These are phyloP conservation scores for Prunus kanzakura DNA, from an alignment of 306 rosid genomes.

Conservation along the genomic window DNA sequence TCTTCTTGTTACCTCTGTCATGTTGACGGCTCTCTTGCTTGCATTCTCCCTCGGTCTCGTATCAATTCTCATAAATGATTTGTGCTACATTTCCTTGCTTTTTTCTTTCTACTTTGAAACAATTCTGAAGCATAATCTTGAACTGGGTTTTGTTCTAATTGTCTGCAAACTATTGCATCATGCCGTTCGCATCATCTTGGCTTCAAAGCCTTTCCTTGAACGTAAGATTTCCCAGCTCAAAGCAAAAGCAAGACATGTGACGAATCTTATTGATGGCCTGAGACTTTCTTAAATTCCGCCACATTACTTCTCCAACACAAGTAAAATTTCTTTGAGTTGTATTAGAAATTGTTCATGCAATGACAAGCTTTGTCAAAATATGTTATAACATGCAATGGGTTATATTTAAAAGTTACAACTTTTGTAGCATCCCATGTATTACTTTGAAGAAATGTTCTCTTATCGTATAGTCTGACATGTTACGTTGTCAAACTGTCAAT, in stretches of 20 bases:
- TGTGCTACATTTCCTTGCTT: slow-evolving; percentile 8
- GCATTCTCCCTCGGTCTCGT: slow-evolving; percentile 23
- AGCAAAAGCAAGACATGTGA: slow-evolving; percentile 6
- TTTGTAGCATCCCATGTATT: too few relatives aligned
- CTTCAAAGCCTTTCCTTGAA: slow-evolving; percentile 11
- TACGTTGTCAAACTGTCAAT: background rate
- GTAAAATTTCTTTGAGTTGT: background rate
- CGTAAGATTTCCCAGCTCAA: slow-evolving; percentile 3
- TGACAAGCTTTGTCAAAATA: background rate
- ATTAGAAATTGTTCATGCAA: background rate
- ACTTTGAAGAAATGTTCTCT: too few relatives aligned
- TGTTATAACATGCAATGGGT: background rate
- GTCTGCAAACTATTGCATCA: background rate
- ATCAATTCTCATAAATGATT: slow-evolving; percentile 18
- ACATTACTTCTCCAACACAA: background rate
- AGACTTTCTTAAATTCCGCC: slow-evolving; percentile 6
- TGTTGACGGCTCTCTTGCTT: slow-evolving; percentile 20
- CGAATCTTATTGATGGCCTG: slow-evolving; percentile 10
- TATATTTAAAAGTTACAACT: background rate
- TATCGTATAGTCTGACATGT: too few relatives aligned
- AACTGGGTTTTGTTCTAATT: slow-evolving; percentile 25
- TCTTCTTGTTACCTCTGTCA: slow-evolving; percentile 12
- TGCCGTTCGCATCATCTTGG: slow-evolving; percentile 21
- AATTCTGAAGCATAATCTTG: slow-evolving; percentile 15
- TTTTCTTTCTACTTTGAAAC: slow-evolving; percentile 12